phyloP scores from a whole-genome alignment of 192 early-diverging fungal genomes.

The Phlyctochytrium bullatum region DNA sequence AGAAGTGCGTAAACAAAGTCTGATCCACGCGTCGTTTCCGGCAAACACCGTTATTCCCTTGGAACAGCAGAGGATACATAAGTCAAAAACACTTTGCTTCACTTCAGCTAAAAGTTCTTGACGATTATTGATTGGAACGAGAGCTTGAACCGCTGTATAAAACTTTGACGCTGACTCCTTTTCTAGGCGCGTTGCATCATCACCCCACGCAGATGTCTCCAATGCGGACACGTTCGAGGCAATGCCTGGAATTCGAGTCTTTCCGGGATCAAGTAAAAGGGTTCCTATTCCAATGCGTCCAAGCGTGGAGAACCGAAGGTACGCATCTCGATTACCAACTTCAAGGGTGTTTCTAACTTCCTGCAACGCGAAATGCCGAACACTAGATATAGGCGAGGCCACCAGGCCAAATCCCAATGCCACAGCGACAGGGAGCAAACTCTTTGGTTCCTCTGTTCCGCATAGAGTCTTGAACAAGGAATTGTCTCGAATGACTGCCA shows the following conservation, averaged over 20 bases:
- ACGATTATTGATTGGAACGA: slow-evolving; percentile 28
- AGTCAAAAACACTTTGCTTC: slow-evolving; percentile 39
- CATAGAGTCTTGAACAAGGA: slow-evolving; percentile 31
- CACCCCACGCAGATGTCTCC: slow-evolving; percentile 33
- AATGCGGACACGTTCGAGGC: slow-evolving; percentile 3
- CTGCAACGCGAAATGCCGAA: slow-evolving; percentile 27
- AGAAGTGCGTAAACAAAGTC: slow-evolving; percentile 72
- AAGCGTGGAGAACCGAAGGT: slow-evolving; percentile 23
- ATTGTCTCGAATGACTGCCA: slow-evolving; percentile 33
- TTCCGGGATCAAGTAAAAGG: slow-evolving; percentile 23
- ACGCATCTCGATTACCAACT: not conserved
- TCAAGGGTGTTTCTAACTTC: slow-evolving; percentile 14
- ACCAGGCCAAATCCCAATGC: slow-evolving; percentile 61
- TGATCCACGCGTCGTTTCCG: slow-evolving; percentile 80
- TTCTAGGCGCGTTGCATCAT: slow-evolving; percentile 25
- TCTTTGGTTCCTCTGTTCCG: slow-evolving; percentile 1
- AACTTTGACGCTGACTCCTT: slow-evolving; percentile 30
- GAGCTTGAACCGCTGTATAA: slow-evolving; percentile 29
- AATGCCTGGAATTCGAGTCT: slow-evolving; percentile 6
- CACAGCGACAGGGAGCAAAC: slow-evolving; percentile 37
- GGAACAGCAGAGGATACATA: slow-evolving; percentile 52
- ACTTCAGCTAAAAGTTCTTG: slow-evolving; percentile 1
- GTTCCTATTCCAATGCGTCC: slow-evolving; percentile 38
- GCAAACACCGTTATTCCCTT: slow-evolving; percentile 39
- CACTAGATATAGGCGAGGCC: slow-evolving; percentile 28